Base-by-base conservation (phyloP, 768 basidiomycete species). In the Leccinum incarnatum region DNA sequence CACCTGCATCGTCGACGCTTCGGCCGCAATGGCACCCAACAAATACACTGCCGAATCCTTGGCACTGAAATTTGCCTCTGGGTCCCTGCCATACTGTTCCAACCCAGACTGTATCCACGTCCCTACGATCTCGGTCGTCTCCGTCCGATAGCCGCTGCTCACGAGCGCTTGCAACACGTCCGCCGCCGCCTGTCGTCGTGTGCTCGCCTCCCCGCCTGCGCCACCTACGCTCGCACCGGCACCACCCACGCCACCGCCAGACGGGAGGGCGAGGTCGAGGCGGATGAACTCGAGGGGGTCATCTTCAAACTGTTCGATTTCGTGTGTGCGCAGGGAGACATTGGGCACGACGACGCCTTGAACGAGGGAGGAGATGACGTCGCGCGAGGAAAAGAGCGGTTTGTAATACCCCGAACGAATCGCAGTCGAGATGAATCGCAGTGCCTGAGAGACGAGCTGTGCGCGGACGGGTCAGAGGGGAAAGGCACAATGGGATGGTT, bases 271-370 rank as follows among this genome's bases (percentile, higher is more conserved):
- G 27, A 96, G 78, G 67, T 96, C 94, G 45, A 92, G 81, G 21
- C 93, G 87, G 65, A 98, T 91, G 70, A 89, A 98, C 69, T 98
- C 96, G 40, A 96, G 82, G 0, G 97, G 95, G 64, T 97, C 95
- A 60, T 98, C 97, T 74, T 97, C 95, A 67, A 99, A 98, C 72
- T 94, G 88, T 67, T 99, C 97, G 52, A 92, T 81, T 56, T 98
- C 95, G 64, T 93, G 90, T 40, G 90, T 88, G 60, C 95, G 83
- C 14, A 98, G 79, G 14, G 83, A 78, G 58, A 97, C 91, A 66
- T 97, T 98, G n/a, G 96, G 95, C 27, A 98, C 81, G 25, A 98
- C 89, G 57, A 98, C 93, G 54, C 91, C 89, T 72, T 94, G 87
- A 5, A 93, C 85, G 56, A 99, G 85, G 3, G 85, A 83, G 12